Evolutionary conservation across 1,139 yeast species (phyloP).

Genomic region (Casaregolazyma suthepensis): DNA sequence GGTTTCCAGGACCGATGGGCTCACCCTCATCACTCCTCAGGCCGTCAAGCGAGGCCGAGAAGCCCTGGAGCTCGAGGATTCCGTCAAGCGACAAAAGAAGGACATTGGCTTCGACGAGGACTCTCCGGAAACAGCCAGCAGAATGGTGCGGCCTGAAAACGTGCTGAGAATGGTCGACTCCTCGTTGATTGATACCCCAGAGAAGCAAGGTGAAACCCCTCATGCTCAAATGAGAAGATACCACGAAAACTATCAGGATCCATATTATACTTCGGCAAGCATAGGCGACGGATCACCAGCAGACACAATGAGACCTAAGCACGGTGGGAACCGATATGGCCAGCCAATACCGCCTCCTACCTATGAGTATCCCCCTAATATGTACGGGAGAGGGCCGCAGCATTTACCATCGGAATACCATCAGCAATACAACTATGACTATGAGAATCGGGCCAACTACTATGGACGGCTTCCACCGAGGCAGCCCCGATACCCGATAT

Average conservation of each 20-base stretch:
- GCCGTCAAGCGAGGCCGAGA: conserved; percentile 20
- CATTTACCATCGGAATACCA: conserved; percentile 4
- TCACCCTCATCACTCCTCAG: conserved; percentile 5
- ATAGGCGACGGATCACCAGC: conserved; percentile 7
- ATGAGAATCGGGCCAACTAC: neutral
- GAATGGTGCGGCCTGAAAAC: conserved; percentile 32
- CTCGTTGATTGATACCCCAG: conserved; percentile 35
- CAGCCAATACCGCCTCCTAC: conserved; percentile 2
- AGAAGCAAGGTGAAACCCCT: conserved; percentile 13
- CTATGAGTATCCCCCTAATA: conserved; percentile 1
- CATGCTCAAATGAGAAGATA: conserved; percentile 7
- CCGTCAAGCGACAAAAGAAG: conserved; percentile 21
- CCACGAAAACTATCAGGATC: conserved; percentile 2
- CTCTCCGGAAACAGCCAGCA: conserved; percentile 25
- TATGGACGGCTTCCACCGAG: neutral
- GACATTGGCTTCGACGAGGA: conserved; percentile 24
- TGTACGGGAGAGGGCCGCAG: conserved; percentile 3
- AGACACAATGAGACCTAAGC: neutral
- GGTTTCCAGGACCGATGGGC: conserved; percentile 1
- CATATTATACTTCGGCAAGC: neutral
- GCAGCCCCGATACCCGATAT: neutral
- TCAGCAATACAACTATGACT: neutral
- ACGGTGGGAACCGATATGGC: neutral
- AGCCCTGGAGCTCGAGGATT: conserved; percentile 19
- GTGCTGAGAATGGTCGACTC: conserved; percentile 38